Evolutionary conservation across 306 rosid genomes (phyloP), one percentile per base, ranked within the genome.

Genomic region (Styphnolobium japonicum): DNA sequence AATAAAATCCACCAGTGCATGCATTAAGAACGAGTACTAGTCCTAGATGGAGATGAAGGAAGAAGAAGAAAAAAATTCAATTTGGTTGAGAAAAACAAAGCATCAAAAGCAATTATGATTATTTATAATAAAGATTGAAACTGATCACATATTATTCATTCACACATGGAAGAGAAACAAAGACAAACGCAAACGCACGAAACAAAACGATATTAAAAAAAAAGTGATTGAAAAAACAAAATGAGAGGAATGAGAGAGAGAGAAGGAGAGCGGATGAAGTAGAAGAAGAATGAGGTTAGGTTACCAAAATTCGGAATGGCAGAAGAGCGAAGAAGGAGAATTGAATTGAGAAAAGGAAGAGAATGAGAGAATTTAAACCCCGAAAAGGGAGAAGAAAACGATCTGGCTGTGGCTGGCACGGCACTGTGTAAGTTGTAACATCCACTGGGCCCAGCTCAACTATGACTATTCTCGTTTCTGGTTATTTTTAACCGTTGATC

Each of bases 371-470:
- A 77, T 83, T 83, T 88, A 71, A 75, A 61, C 43, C 5, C 33
- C 18, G 22, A 18, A 51, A 43, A 22, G 3, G n/a, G n/a, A n/a
- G n/a, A n/a, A 0, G 18, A 72, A 52, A 42, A 0, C 10, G 62
- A 53, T 68, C 46, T 53, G 46, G 39, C 2, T 4, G 27, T n/a
- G 65, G 80, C 63, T 68, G 82, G 48, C 82, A 65, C 31, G 82
- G 48, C 82, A 65, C 31, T 74, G 19, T 33, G 71, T 45, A 23
- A n/a, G n/a, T n/a, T n/a, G 69, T 63, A 42, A 37, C 29, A 11
- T 14, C 22, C 43, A 1, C 75, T 81, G 84, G 88, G 82, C n/a
- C 83, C 90, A 85, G 76, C 67, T 67, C 34, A 40, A 43, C 19
- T 48, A 2, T 45, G 5, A 60, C 46, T 33, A 45, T 67, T 73